phyloP scores from a whole-genome alignment of 768 basidiomycete genomes.

The Rhizopogon vinicolor region DNA sequence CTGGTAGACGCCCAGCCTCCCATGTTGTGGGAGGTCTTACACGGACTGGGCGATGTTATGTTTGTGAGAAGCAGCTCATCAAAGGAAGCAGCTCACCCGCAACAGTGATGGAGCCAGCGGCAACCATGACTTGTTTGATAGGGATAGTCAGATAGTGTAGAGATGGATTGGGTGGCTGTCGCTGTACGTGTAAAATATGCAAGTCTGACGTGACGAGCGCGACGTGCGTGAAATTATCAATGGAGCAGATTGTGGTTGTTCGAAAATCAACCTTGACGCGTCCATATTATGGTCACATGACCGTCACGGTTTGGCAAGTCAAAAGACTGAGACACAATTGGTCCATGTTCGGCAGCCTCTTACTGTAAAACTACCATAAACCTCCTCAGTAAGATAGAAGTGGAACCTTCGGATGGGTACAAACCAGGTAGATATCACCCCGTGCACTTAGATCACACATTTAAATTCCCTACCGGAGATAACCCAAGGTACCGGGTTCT shows the following conservation, averaged over 20 bases:
- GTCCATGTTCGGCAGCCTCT: too few relatives aligned
- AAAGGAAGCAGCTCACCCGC: slow-evolving; percentile 49
- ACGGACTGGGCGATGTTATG: slow-evolving; percentile 55
- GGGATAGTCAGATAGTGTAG: neutral
- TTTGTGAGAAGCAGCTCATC: slow-evolving; percentile 9
- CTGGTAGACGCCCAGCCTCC: slow-evolving; percentile 84
- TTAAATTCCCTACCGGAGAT: too few relatives aligned
- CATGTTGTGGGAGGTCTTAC: slow-evolving; percentile 83
- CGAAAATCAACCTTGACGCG: slow-evolving; percentile 2
- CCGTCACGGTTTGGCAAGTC: too few relatives aligned
- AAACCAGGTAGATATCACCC: slow-evolving; percentile 1
- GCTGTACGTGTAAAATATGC: neutral
- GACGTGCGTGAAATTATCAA: neutral
- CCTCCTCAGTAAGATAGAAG: slow-evolving; percentile 5
- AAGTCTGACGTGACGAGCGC: neutral
- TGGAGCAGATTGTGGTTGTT: neutral
- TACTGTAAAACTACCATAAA: too few relatives aligned
- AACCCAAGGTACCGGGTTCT: too few relatives aligned
- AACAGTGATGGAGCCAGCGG: slow-evolving; percentile 84
- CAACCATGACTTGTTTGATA: slow-evolving; percentile 49
- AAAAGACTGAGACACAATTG: too few relatives aligned
- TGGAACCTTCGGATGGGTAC: slow-evolving; percentile 25
- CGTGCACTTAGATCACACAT: too few relatives aligned
- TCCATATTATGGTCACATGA: neutral
- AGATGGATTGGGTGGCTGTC: too few relatives aligned